Base-by-base conservation (phyloP, 306 rosid species). In the Lablab purpureus region DNA sequence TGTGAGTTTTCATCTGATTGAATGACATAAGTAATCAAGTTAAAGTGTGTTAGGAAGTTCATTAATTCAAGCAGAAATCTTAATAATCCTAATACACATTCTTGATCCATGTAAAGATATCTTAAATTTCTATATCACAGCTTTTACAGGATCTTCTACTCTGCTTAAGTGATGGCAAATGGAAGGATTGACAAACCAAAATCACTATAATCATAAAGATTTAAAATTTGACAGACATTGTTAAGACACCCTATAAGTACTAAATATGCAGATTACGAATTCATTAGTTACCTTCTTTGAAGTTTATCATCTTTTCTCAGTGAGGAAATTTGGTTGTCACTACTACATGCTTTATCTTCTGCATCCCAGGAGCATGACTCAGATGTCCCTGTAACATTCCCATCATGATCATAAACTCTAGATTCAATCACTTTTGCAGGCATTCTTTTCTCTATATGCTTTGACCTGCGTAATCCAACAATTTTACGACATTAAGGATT, bases 341-440 rank as follows among this genome's bases (percentile, higher is more conserved):
- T 77, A 34, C 79, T 87, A 60, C 88, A 88, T 81, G 88, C 89
- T 81, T 81, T 93, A 83, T 91, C 97, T 59, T 89, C 94, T 47
- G 93, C 90, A 74, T 79, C 91, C 91, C 87, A 87, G 7, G 98
- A 93, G 71, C 88, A 73, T 73, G 97, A 91, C 78, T 91, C 98
- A 28, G 98, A 90, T 50, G 97, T 82, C 76, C 83, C 84, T 30
- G 85, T 81, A 54, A 84, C 84, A 87, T 87, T 79, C 73, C 77
- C 93, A 77, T 82, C 90, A 18, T 40, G 83, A 71, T 83, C 89
- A 67, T 51, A 62, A 68, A 83, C 82, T 82, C 86, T 87, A 75
- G 85, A 84, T 59, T 83, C 91, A 51, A 75, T 86, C 73, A 78
- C 83, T 52, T 66, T 87, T 34, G 86, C 75, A 77, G 75, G 81